Base-by-base conservation (phyloP, 2,329 filamentous ascomycete genomes). In the Aquanectria penicillioides region DNA sequence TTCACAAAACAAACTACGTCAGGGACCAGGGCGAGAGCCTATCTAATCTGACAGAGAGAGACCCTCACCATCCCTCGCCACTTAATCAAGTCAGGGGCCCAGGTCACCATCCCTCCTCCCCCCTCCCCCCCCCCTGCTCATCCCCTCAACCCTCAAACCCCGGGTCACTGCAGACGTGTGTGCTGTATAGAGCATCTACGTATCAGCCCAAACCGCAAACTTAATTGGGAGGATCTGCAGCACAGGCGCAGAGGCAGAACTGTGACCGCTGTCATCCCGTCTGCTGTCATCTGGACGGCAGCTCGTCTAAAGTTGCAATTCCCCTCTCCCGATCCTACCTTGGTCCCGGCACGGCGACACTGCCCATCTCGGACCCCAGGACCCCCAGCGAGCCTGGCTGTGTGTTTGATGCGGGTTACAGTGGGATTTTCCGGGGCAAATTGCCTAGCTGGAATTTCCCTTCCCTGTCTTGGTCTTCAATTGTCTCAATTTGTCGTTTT, bases 181-280 rank as follows among this genome's bases (percentile, higher is more conserved):
- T n/a, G n/a, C n/a, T n/a, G n/a, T n/a, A n/a, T n/a, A n/a, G n/a
- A n/a, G n/a, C n/a, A n/a, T n/a, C n/a, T n/a, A n/a, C n/a, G n/a
- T n/a, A n/a, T n/a, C n/a, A n/a, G n/a, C n/a, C n/a, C n/a, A n/a
- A n/a, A n/a, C n/a, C n/a, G n/a, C n/a, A n/a, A n/a, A n/a, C n/a
- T n/a, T n/a, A n/a, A n/a, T n/a, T n/a, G n/a, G n/a, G n/a, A n/a
- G n/a, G n/a, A n/a, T n/a, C n/a, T n/a, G n/a, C n/a, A n/a, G n/a
- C n/a, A n/a, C n/a, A n/a, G n/a, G n/a, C n/a, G n/a, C n/a, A n/a
- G n/a, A n/a, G n/a, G n/a, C n/a, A n/a, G n/a, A n/a, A n/a, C n/a
- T n/a, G n/a, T 31, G n/a, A 52, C 66, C 62, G 66, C 62, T 68
- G 62, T 64, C 66, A 64, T 68, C 59, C 38, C 62, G 52, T 62